Evolutionary conservation across 2,329 filamentous ascomycete species (phyloP).

Genomic region (Aureobasidium sp.): DNA sequence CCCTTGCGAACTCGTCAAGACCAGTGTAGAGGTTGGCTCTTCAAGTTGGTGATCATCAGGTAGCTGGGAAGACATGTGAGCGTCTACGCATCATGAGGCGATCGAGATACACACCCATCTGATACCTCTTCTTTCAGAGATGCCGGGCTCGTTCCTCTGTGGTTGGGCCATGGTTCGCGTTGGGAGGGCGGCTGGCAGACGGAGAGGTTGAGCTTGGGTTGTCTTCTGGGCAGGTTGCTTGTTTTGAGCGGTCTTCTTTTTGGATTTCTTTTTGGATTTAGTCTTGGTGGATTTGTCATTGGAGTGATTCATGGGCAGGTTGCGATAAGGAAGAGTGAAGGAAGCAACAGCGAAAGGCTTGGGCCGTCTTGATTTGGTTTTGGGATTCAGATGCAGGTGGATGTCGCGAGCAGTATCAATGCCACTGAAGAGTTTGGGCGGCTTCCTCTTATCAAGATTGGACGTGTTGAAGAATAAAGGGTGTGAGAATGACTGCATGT

Average conservation of each 20-base stretch:
- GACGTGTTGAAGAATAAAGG: neutral
- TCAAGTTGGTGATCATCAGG: constrained; percentile 36
- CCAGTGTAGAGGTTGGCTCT: constrained; percentile 59
- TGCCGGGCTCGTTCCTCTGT: neutral
- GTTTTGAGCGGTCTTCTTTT: neutral
- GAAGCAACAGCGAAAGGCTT: neutral
- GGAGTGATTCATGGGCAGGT: neutral
- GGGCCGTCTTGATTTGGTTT: neutral
- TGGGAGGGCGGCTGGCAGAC: neutral
- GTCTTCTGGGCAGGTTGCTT: neutral
- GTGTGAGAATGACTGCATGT: neutral
- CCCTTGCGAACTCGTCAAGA: constrained; percentile 52
- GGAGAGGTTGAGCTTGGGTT: neutral
- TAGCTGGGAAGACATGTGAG: neutral
- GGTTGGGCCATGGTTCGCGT: neutral
- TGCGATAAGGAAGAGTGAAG: neutral
- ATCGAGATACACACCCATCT: neutral
- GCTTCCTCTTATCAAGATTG: neutral
- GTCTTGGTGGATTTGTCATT: neutral
- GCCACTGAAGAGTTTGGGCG: neutral
- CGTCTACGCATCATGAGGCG: neutral
- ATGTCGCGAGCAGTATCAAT: neutral
- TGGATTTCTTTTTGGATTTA: neutral
- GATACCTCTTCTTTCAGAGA: constrained; percentile 9
- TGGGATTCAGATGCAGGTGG: neutral